Base-by-base conservation (phyloP, 768 basidiomycete species). In the Mycena kentingensis region DNA sequence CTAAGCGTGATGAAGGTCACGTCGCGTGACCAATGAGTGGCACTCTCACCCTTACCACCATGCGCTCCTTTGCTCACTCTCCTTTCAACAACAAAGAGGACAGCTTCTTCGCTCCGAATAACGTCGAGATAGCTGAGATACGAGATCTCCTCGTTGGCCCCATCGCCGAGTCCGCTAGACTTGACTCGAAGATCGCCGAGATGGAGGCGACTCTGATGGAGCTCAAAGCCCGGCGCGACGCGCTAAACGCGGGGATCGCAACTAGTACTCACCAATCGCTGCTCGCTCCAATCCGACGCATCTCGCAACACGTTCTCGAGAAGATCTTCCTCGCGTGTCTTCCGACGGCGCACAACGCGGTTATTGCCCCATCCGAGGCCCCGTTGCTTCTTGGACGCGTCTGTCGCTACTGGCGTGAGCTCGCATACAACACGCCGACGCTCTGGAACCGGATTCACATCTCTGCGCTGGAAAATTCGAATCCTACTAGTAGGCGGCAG, bases 281-380 rank as follows among this genome's bases (percentile, higher is more conserved):
- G 13, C 22, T 49, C 10, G 51, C 55, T 19, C 55, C 49, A 10
- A 25, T 57, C 7, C 55, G 55, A 3, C 55, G 49, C 3, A 11
- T 52, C 19, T 45, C 50, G 13, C 12, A 31, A 16, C 38, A 57
- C 3, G 28, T 57, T 2, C 21, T 57, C 13, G 46, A 48, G 25
- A 46, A 52, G n/a, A 57, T 57, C 19, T 57, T 57, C 29, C 12
- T 36, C 13, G 24, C 32, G 2, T 52, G 37, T 22, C 34, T 47
- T 4, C 55, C 55, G 15, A 52, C 31, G 32, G 28, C 29, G 4
- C 39, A 39, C 22, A 46, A 38, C 19, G 44, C 51, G 2, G 2
- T 35, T 16, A 6, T 46, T 24, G 43, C 38, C 25, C 31, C 32
- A 26, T 15, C 15, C 2, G 16, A 43, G 1, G 24, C 51, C 10